A percentile compares a stretch with the other conserved stretches of the same genome.
phyloP scores from a whole-genome alignment of 768 basidiomycete genomes.

The Tylopilus sp. region DNA sequence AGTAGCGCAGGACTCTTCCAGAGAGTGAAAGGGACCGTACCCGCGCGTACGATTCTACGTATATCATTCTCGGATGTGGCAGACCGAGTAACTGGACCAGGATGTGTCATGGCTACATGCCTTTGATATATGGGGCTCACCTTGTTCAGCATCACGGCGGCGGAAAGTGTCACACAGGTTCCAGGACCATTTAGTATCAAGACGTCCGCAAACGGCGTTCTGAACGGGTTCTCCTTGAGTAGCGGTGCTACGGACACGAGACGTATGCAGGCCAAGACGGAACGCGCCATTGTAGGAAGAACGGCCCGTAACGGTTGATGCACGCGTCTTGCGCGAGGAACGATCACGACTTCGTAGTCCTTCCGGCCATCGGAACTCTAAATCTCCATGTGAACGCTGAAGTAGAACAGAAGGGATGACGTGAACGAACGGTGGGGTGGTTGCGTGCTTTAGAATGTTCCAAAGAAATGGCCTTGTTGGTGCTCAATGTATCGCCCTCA shows the following conservation, averaged over 20 bases:
- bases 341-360: conserved; percentile 51
- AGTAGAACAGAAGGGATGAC: not conserved
- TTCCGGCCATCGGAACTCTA: conserved; percentile 3
- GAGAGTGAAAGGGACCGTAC: conserved; percentile 79
- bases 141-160: conserved; percentile 66
- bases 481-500: conserved; percentile 77
- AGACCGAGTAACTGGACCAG: conserved; percentile 67
- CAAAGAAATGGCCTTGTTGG: conserved; percentile 60
- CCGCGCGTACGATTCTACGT: conserved; percentile 93
- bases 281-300: conserved; percentile 58
- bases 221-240: conserved; percentile 16
- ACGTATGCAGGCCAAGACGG: conserved; percentile 60
- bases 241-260: conserved; percentile 56
- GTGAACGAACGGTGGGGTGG: conserved; percentile 14
- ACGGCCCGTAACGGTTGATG: conserved; percentile 77
- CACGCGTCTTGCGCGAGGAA: conserved; percentile 87
- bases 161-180: conserved; percentile 79
- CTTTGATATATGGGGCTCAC: conserved; percentile 40
- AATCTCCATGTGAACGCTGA: conserved; percentile 8
- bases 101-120: conserved; percentile 7
- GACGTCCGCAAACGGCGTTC: conserved; percentile 57
- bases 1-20: conserved; percentile 72
- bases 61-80: conserved; percentile 69
- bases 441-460: conserved; percentile 41
- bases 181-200: conserved; percentile 94